phyloP scores from a whole-genome alignment of 78 protist genomes.

The Cavenderia fasciculata region DNA sequence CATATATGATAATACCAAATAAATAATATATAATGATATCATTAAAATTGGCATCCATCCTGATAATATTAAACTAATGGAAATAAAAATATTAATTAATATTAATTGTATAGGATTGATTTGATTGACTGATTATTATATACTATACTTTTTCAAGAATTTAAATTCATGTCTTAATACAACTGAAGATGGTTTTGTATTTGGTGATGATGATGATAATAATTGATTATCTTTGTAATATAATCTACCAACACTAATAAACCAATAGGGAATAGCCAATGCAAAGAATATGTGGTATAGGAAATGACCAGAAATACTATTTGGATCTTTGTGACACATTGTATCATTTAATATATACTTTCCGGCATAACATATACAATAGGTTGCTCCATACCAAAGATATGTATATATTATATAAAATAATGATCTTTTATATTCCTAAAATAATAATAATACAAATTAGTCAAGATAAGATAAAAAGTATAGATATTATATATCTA shows the following conservation, averaged over 20 bases:
- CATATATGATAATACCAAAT: neutral
- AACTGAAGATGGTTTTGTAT: no score
- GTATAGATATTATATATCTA: neutral
- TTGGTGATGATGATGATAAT: no score
- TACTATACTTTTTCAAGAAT: no score
- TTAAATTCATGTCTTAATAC: no score
- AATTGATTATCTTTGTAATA: constrained; percentile 38
- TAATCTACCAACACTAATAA: constrained; percentile 62
- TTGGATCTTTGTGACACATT: constrained; percentile 23
- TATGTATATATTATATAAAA: constrained; percentile 29
- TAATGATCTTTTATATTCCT: constrained; percentile 26
- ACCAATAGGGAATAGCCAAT: constrained; percentile 35
- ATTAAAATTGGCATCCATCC: neutral
- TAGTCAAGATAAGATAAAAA: neutral
- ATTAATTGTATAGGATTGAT: no score
- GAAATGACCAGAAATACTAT: constrained; percentile 66
- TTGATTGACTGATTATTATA: no score
- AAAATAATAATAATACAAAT: neutral
- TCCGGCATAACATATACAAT: constrained; percentile 31
- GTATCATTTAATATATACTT: constrained; percentile 23
- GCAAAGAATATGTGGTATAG: constrained; percentile 38
- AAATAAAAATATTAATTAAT: no score
- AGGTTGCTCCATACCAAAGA: constrained; percentile 63
- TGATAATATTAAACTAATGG: no score
- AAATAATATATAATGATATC: neutral